Conservation (phyloP, 257 asterid species). For the Phtheirospermum japonicum region DNA sequence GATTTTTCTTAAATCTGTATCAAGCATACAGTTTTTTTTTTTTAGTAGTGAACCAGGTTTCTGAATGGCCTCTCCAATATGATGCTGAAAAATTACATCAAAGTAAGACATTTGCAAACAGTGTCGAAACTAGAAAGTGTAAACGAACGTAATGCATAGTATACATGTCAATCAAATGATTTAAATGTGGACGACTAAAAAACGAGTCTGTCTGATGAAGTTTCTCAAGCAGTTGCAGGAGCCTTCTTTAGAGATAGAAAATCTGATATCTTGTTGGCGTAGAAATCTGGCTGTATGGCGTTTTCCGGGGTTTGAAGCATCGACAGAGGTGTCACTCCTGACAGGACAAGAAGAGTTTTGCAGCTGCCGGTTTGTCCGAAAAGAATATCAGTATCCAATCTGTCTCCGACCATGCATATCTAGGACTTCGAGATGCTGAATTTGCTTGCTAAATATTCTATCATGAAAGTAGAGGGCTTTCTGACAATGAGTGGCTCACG, state of each 20-base stretch:
- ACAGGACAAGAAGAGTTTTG: slow-evolving; percentile 94
- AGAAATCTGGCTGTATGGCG: slow-evolving; percentile 78
- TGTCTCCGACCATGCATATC: slow-evolving; percentile 97
- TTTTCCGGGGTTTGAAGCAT: slow-evolving; percentile 81
- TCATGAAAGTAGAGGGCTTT: slow-evolving; percentile 97
- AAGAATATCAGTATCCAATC: slow-evolving; percentile 88
- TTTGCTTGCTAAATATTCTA: slow-evolving; percentile 86
- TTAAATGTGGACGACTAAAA: no score
- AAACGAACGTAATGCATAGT: no score
- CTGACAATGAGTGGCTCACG: slow-evolving; percentile 90
- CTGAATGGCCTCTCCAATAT: no score
- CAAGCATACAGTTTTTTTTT: no score
- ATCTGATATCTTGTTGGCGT: no score
- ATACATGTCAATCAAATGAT: no score
- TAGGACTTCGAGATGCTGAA: slow-evolving; percentile 83
- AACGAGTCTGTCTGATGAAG: no score
- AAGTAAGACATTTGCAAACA: neutral
- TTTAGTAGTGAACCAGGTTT: no score
- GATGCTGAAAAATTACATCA: slow-evolving; percentile 23
- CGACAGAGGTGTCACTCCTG: slow-evolving; percentile 80
- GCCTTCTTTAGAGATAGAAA: no score
- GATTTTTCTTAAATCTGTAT: no score
- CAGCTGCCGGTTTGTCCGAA: slow-evolving; percentile 98
- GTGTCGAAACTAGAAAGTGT: no score
- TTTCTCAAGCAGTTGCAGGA: no score